A percentile compares a stretch with the other conserved stretches of the same genome.
Evolutionary conservation across 2,329 filamentous ascomycete genomes (phyloP).

Genomic region (Ceratocystis harringtonii): DNA sequence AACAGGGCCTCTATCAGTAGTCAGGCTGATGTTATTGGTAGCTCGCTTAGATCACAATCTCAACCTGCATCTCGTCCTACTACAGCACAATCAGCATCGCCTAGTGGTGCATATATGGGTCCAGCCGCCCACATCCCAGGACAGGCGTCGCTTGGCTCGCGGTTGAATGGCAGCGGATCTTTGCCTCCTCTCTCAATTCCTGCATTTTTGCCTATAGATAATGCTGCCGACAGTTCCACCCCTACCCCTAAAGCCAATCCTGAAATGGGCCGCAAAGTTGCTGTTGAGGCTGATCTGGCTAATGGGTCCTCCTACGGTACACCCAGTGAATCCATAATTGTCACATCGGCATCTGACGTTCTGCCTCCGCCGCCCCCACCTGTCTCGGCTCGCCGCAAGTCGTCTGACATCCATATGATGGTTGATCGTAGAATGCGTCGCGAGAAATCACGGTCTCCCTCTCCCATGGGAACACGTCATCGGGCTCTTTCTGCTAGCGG

Average conservation of each 20-base stretch:
- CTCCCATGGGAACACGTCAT: slow-evolving; percentile 30
- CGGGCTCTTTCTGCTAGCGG: slow-evolving; percentile 24
- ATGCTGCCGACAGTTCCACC: not conserved
- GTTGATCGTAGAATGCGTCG: slow-evolving; percentile 39
- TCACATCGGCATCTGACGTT: not conserved
- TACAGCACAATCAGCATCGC: slow-evolving; percentile 6
- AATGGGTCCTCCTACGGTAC: not conserved
- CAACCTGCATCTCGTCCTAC: slow-evolving; percentile 42
- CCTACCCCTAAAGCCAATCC: slow-evolving; percentile 3
- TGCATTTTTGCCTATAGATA: slow-evolving; percentile 18
- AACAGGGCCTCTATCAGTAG: slow-evolving; percentile 33
- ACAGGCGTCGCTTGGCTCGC: slow-evolving; percentile 7
- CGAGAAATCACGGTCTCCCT: slow-evolving; percentile 38
- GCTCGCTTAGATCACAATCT: slow-evolving; percentile 50
- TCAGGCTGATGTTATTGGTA: slow-evolving; percentile 26
- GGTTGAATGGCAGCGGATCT: not conserved
- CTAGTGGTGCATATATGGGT: not conserved
- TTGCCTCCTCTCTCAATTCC: slow-evolving; percentile 17
- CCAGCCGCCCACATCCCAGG: slow-evolving; percentile 21
- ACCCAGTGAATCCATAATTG: slow-evolving; percentile 1
- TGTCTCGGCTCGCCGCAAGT: slow-evolving; percentile 20
- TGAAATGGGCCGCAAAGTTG: not conserved
- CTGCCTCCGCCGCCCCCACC: slow-evolving; percentile 23
- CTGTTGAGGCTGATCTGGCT: not conserved
- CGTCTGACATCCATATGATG: slow-evolving; percentile 39